Evolutionary conservation across 306 rosid genomes (phyloP).

Genomic region (Bauhinia variegata): DNA sequence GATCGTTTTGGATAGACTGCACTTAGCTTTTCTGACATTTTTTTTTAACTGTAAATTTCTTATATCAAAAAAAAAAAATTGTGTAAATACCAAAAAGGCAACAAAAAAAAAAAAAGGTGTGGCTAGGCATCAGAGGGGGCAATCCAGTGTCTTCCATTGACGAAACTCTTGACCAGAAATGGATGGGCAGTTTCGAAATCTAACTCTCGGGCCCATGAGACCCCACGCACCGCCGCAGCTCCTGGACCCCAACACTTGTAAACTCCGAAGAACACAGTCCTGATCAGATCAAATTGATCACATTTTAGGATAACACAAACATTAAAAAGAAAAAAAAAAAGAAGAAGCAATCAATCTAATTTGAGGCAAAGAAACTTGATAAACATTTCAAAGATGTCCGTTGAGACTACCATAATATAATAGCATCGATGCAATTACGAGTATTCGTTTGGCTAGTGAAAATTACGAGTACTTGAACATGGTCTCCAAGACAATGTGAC

Average conservation of each 20-base stretch:
- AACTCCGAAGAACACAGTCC: conserved; percentile 79
- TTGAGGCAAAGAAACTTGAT: too few species aligned
- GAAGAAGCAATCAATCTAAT: background rate
- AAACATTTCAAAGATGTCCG: too few species aligned
- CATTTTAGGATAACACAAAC: background rate
- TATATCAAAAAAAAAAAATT: background rate
- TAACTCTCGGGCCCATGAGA: conserved; percentile 68
- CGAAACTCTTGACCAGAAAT: conserved; percentile 77
- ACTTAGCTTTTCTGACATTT: background rate
- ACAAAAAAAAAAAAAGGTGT: background rate
- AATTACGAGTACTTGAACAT: background rate
- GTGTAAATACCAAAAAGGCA: background rate
- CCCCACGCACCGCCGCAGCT: conserved; percentile 55
- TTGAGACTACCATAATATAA: background rate
- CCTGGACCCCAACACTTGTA: conserved; percentile 93
- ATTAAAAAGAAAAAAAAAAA: background rate
- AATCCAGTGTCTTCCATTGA: conserved; percentile 94
- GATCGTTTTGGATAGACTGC: background rate
- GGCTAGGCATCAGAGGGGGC: conserved; percentile 70
- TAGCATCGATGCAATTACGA: background rate
- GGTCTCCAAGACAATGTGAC: too few species aligned
- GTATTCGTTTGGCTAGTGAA: too few species aligned
- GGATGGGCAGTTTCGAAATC: conserved; percentile 73
- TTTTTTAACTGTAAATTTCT: background rate
- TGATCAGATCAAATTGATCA: conserved; percentile 6